phyloP scores from a whole-genome alignment of 2,329 filamentous ascomycete genomes.

The Talaromyces sp. region DNA sequence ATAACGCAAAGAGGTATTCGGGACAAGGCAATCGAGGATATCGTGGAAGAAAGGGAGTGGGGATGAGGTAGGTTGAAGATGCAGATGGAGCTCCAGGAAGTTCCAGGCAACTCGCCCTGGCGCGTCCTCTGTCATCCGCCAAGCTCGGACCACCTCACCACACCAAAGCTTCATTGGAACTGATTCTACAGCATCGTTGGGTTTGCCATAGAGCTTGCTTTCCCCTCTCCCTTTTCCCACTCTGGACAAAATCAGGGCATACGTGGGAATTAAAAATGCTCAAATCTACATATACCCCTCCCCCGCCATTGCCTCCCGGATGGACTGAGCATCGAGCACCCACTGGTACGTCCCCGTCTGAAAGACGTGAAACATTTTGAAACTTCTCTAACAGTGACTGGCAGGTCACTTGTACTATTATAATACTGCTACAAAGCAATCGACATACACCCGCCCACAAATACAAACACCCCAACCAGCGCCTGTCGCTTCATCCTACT shows the following conservation, averaged over 20 bases:
- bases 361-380: constrained; percentile 9
- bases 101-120: constrained; percentile 44
- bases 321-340: constrained; percentile 96
- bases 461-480: constrained; percentile 32
- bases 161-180: constrained; percentile 28
- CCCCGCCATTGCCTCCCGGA: constrained; percentile 70
- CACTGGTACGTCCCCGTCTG: constrained; percentile 51
- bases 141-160: constrained; percentile 43
- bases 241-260: not conserved
- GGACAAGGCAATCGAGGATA: constrained; percentile 16
- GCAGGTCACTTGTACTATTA: constrained; percentile 85
- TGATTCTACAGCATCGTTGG: constrained; percentile 9
- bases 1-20: constrained; percentile 11
- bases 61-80: constrained; percentile 25
- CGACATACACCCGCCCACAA: constrained; percentile 80
- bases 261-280: constrained; percentile 57
- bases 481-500: constrained; percentile 34
- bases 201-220: constrained; percentile 6
- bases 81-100: constrained; percentile 37
- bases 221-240: not conserved
- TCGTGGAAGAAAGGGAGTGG: constrained; percentile 21
- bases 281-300: constrained; percentile 73
- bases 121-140: constrained; percentile 41
- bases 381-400: constrained; percentile 22
- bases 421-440: constrained; percentile 77